These are phyloP conservation scores for Verticillium isaacii DNA, from an alignment of 2,329 filamentous ascomycete species.

Conservation along the genomic window DNA sequence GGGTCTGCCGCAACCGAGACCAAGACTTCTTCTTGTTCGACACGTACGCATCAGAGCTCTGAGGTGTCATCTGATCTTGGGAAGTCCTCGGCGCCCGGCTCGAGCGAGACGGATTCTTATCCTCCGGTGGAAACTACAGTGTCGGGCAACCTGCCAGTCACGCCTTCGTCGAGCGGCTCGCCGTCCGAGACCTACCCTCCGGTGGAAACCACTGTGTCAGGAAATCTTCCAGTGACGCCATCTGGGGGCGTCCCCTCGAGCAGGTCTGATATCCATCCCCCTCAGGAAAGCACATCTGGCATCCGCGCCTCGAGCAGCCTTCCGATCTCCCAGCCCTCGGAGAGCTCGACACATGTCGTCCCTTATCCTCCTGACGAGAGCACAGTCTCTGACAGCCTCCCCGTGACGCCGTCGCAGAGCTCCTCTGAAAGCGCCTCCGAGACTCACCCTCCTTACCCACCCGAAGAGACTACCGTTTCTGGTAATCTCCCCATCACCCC, in stretches of 20 bases:
- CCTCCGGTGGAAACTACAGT: not conserved
- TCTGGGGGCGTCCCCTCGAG: too few species aligned
- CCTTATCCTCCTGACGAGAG: not conserved
- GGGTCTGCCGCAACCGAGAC: not conserved
- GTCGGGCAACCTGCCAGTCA: not conserved
- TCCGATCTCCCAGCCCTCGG: too few species aligned
- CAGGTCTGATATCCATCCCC: too few species aligned
- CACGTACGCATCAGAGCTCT: not conserved
- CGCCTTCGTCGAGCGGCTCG: not conserved
- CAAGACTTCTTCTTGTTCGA: not conserved
- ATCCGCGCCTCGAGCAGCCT: too few species aligned
- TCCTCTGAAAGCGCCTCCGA: not conserved
- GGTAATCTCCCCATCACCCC: not conserved
- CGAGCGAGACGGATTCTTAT: not conserved
- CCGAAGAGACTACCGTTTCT: not conserved
- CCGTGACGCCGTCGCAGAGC: slow-evolving; percentile 4
- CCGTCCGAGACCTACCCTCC: not conserved
- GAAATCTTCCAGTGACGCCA: too few species aligned
- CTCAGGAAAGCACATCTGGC: too few species aligned
- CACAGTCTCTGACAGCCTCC: slow-evolving; percentile 3
- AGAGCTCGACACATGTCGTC: too few species aligned
- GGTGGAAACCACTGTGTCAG: not conserved
- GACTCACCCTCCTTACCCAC: not conserved
- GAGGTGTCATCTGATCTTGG: not conserved
- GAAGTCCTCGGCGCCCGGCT: not conserved